phyloP scores from a whole-genome alignment of 1,284 basidiomycete species.

The Ganoderma lingzhi region DNA sequence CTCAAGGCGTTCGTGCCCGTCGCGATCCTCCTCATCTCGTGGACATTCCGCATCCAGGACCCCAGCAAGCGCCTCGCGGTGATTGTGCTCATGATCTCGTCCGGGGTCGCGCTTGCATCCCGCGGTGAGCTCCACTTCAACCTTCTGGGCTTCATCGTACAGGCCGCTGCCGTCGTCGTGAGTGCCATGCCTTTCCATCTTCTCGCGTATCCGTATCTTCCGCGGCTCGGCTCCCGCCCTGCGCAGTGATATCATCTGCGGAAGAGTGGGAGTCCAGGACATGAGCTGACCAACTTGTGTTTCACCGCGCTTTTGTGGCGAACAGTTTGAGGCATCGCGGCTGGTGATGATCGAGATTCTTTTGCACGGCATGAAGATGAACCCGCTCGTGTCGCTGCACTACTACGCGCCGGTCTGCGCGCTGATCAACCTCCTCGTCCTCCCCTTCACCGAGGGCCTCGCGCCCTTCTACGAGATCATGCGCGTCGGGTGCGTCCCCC shows the following conservation, averaged over 20 bases:
- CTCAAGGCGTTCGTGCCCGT: conserved; percentile 99
- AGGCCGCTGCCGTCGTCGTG: conserved; percentile 82
- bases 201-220: background rate
- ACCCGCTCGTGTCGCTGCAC: conserved; percentile 94
- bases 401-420: conserved; percentile 98
- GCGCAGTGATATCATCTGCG: background rate
- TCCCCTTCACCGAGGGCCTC: conserved; percentile 92
- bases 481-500: conserved; percentile 56
- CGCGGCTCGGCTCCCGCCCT: background rate
- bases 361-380: conserved; percentile 96
- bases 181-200: conserved; percentile 1
- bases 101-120: conserved; percentile 88
- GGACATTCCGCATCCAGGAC: conserved; percentile 89
- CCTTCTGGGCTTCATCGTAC: conserved; percentile 86
- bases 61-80: conserved; percentile 82
- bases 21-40: conserved; percentile 94
- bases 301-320: conserved; percentile 11
- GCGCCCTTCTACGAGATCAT: conserved; percentile 84
- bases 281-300: background rate
- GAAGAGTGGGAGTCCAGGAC: background rate
- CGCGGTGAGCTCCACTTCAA: conserved; percentile 91
- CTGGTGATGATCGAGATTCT: conserved; percentile 97
- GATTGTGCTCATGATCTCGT: conserved; percentile 94
- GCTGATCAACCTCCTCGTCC: conserved; percentile 82
- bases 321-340: conserved; percentile 86